Conservation (phyloP, 768 basidiomycete species). For the Postia placenta region DNA sequence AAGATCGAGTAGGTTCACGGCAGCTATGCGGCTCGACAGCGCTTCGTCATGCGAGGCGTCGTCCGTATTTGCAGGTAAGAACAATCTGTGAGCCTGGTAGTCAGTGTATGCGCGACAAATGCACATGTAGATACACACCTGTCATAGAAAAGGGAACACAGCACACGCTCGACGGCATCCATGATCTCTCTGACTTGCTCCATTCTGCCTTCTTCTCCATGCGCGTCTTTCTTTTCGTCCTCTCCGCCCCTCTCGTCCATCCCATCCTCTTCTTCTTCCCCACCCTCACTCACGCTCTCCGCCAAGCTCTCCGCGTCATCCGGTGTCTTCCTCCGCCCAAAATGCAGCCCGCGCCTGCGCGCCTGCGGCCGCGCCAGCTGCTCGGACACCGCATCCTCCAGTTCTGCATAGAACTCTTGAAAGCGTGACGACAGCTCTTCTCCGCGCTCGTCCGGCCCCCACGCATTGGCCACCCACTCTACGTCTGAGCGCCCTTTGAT, state of each 20-base stretch:
- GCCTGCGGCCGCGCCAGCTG: slow-evolving; percentile 24
- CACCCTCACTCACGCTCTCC: slow-evolving; percentile 11
- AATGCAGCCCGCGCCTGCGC: slow-evolving; percentile 21
- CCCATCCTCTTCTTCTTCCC: slow-evolving; percentile 11
- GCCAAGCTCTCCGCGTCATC: slow-evolving; percentile 5
- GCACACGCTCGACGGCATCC: slow-evolving; percentile 65
- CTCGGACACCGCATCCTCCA: slow-evolving; percentile 59
- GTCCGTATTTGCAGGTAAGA: slow-evolving; percentile 64
- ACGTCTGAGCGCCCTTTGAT: slow-evolving; percentile 6
- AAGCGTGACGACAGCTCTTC: slow-evolving; percentile 50
- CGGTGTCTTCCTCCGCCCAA: slow-evolving; percentile 10
- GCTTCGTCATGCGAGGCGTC: slow-evolving; percentile 89
- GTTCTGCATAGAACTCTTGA: slow-evolving; percentile 63
- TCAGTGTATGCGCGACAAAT: not conserved
- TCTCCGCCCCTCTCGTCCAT: slow-evolving; percentile 8
- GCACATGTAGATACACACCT: slow-evolving; percentile 38
- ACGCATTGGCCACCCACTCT: slow-evolving; percentile 7
- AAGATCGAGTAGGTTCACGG: slow-evolving; percentile 87
- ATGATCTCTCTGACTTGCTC: slow-evolving; percentile 51
- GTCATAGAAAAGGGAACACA: slow-evolving; percentile 81
- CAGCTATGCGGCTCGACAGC: slow-evolving; percentile 82
- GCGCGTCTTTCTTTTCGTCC: slow-evolving; percentile 21
- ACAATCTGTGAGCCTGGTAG: slow-evolving; percentile 45
- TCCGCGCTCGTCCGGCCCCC: slow-evolving; percentile 30
- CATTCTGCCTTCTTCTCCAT: slow-evolving; percentile 33